These are phyloP conservation scores for Sugiyamaella novakii DNA, from an alignment of 1,139 yeast species.

Conservation along the genomic window DNA sequence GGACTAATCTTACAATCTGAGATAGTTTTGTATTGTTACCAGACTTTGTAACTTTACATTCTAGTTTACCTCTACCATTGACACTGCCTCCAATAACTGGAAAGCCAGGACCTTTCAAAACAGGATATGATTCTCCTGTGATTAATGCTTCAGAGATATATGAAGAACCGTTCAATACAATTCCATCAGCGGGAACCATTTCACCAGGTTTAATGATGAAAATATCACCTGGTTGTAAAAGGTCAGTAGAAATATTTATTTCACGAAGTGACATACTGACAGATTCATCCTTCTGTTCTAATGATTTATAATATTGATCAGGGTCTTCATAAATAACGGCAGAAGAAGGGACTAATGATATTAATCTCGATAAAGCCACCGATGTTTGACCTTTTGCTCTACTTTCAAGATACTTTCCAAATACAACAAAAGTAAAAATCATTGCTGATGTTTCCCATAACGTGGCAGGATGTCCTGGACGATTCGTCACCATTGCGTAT, in stretches of 20 bases:
- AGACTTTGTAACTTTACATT: slow-evolving; percentile 64
- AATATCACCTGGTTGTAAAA: slow-evolving; percentile 75
- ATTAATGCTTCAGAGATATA: slow-evolving; percentile 85
- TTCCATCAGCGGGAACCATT: slow-evolving; percentile 90
- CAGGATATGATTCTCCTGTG: slow-evolving; percentile 87
- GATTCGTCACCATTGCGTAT: slow-evolving; percentile 45
- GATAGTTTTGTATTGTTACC: slow-evolving; percentile 87
- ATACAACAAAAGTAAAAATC: slow-evolving; percentile 78
- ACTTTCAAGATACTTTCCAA: slow-evolving; percentile 90
- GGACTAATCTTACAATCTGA: slow-evolving; percentile 82
- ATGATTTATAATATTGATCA: slow-evolving; percentile 21
- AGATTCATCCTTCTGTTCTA: slow-evolving; percentile 18
- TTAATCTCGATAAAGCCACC: slow-evolving; percentile 75
- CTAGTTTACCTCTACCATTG: slow-evolving; percentile 75
- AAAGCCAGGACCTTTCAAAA: slow-evolving; percentile 62
- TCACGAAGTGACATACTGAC: slow-evolving; percentile 28
- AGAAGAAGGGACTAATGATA: slow-evolving; percentile 77
- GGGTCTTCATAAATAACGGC: slow-evolving; percentile 56
- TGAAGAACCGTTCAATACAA: slow-evolving; percentile 71
- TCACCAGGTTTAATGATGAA: slow-evolving; percentile 83
- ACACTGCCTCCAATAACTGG: slow-evolving; percentile 86
- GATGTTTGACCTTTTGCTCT: slow-evolving; percentile 94
- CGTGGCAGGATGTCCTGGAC: slow-evolving; percentile 57
- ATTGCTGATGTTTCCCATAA: slow-evolving; percentile 86
- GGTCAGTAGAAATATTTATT: slow-evolving; percentile 61